Evolutionary conservation across 441 rosid species (phyloP).

Genomic region (Kokia cookei): DNA sequence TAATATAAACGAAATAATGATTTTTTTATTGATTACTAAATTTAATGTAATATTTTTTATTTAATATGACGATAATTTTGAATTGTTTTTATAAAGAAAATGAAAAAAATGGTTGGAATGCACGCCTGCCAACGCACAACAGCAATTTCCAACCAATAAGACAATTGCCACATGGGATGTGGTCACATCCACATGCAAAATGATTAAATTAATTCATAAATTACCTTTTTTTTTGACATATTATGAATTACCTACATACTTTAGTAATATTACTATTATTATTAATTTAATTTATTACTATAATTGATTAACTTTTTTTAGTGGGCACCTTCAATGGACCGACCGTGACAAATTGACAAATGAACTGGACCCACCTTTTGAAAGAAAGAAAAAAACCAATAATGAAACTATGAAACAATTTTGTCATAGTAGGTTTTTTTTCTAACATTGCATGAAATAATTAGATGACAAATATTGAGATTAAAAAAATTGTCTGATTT

Average conservation of each 20-base stretch:
- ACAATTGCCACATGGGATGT: slow-evolving; percentile 4
- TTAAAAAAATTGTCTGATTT: too few relatives aligned
- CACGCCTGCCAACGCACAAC: background rate
- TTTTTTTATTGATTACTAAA: too few relatives aligned
- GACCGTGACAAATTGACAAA: background rate
- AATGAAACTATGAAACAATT: background rate
- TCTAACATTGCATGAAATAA: too few relatives aligned
- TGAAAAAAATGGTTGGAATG: background rate
- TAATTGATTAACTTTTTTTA: background rate
- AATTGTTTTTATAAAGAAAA: too few relatives aligned
- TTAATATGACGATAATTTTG: too few relatives aligned
- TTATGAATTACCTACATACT: background rate
- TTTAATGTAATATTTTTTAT: too few relatives aligned
- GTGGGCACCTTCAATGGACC: too few relatives aligned
- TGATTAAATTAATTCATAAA: background rate
- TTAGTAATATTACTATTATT: too few relatives aligned
- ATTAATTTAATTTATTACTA: background rate
- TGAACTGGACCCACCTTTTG: background rate
- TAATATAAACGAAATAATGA: too few relatives aligned
- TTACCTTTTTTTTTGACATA: background rate
- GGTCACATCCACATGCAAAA: background rate
- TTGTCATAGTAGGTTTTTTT: too few relatives aligned
- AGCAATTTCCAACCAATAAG: background rate
- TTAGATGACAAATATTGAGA: too few relatives aligned
- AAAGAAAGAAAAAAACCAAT: background rate